These are phyloP conservation scores for Heritiera fomes DNA, from an alignment of 345 rosid species.

Conservation along the genomic window DNA sequence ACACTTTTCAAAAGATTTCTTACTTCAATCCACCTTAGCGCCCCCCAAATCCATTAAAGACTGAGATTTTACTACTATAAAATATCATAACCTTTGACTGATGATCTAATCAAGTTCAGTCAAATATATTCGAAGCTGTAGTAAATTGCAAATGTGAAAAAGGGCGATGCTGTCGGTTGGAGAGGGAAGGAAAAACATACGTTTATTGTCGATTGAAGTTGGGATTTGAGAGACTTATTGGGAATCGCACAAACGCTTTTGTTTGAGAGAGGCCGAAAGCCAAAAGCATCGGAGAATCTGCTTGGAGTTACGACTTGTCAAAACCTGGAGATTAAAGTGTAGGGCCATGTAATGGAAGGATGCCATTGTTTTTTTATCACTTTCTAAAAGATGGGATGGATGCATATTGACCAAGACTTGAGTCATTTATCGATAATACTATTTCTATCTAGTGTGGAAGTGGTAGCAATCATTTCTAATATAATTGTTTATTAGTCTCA, in stretches of 20 bases:
- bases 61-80: neutral
- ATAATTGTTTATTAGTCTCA: neutral
- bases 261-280: too few relatives aligned
- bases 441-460: neutral
- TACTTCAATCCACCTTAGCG: neutral
- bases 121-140: neutral
- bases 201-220: neutral
- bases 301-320: conserved; percentile 7
- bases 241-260: neutral
- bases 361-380: neutral
- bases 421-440: neutral
- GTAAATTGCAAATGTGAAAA: neutral
- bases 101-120: neutral
- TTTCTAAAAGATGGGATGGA: neutral
- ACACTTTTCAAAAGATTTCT: neutral
- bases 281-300: neutral
- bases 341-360: neutral
- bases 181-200: neutral
- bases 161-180: neutral
- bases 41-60: neutral
- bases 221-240: neutral
- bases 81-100: neutral
- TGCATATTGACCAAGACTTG: neutral
- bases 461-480: neutral
- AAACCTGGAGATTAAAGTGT: conserved; percentile 16